phyloP scores from a whole-genome alignment of 805 yeast species.

The Maudiozyma turicensis region DNA sequence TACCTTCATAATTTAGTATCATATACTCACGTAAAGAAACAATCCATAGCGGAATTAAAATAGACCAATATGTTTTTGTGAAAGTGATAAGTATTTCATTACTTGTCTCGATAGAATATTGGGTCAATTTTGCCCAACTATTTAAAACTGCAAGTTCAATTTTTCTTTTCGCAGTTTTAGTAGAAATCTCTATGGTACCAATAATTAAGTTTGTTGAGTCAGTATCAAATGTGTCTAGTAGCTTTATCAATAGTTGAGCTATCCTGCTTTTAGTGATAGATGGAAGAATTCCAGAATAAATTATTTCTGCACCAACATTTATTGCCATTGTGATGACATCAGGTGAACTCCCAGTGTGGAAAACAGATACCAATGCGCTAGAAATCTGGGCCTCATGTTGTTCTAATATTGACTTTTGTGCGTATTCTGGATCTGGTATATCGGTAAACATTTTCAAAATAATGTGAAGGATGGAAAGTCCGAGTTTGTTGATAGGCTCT shows the following conservation, averaged over 20 bases:
- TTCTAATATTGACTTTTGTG: slow-evolving; percentile 61
- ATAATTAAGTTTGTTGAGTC: slow-evolving; percentile 33
- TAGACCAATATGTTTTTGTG: slow-evolving; percentile 45
- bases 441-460: slow-evolving; percentile 52
- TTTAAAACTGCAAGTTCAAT: slow-evolving; percentile 53
- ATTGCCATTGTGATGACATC: slow-evolving; percentile 69
- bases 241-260: slow-evolving; percentile 50
- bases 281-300: slow-evolving; percentile 49
- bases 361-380: slow-evolving; percentile 83
- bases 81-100: slow-evolving; percentile 38
- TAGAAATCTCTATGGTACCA: slow-evolving; percentile 44
- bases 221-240: slow-evolving; percentile 47
- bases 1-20: slow-evolving; percentile 44
- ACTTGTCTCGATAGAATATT: slow-evolving; percentile 18
- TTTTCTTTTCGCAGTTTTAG: slow-evolving; percentile 39
- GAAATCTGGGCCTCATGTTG: slow-evolving; percentile 94
- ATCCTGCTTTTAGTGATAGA: slow-evolving; percentile 44
- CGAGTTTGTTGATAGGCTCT: slow-evolving; percentile 47
- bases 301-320: slow-evolving; percentile 64
- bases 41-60: slow-evolving; percentile 73
- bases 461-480: slow-evolving; percentile 56
- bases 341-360: slow-evolving; percentile 61
- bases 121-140: slow-evolving; percentile 62
- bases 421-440: slow-evolving; percentile 61
- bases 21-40: slow-evolving; percentile 66